phyloP scores from a whole-genome alignment of 306 rosid genomes.

The Cucumis melo region DNA sequence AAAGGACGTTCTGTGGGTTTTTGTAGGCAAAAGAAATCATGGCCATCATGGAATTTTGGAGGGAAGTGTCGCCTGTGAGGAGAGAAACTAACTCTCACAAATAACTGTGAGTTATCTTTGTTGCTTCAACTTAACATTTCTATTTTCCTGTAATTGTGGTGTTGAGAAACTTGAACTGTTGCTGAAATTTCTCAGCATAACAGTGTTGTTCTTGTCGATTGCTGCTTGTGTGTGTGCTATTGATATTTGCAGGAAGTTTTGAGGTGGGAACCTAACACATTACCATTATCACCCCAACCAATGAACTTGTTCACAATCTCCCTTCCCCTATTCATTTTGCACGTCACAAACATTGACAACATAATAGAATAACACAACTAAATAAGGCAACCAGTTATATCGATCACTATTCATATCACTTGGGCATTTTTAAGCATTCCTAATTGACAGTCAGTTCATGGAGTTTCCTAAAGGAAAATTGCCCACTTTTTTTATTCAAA shows the following conservation, averaged over 20 bases:
- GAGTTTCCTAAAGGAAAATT: background rate
- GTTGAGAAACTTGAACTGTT: background rate
- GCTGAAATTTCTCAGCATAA: background rate
- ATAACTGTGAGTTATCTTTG: background rate
- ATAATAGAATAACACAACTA: background rate
- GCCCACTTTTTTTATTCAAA: background rate
- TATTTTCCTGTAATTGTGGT: background rate
- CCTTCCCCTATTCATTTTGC: background rate
- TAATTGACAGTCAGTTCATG: background rate
- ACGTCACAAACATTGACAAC: background rate
- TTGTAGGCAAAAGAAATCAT: background rate
- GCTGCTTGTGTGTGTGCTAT: background rate
- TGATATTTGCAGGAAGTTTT: background rate
- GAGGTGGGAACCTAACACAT: background rate
- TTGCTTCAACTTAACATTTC: background rate
- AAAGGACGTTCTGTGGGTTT: background rate
- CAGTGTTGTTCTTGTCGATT: background rate
- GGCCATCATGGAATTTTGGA: background rate
- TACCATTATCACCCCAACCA: background rate
- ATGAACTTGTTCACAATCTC: background rate
- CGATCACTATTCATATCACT: background rate
- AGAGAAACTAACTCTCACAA: background rate
- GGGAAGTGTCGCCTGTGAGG: background rate
- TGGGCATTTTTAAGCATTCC: background rate
- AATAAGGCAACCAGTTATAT: background rate